A percentile compares a stretch with the other conserved stretches of the same genome.
phyloP scores from a whole-genome alignment of 495 filamentous ascomycete species.

The Hypoxylon perforatum region DNA sequence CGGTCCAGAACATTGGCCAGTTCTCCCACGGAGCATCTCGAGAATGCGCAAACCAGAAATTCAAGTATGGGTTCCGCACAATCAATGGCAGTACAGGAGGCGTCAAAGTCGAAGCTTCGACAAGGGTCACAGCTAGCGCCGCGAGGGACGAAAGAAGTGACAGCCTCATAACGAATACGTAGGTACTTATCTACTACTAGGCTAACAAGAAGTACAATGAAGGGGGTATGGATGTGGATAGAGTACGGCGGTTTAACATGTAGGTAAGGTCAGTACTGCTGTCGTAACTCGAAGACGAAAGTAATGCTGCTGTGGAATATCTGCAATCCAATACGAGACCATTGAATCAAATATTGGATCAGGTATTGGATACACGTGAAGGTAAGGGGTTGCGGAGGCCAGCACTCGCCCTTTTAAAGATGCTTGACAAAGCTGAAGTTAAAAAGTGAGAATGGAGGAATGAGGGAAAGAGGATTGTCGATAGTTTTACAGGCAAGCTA shows the following conservation, averaged over 20 bases:
- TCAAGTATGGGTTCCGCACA: constrained; percentile 92
- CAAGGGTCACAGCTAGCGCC: constrained; percentile 51
- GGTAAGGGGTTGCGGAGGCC: neutral
- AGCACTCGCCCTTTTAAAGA: neutral
- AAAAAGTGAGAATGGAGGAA: neutral
- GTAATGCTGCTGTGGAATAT: constrained; percentile 15
- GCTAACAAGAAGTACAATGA: constrained; percentile 16
- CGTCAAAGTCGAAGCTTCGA: constrained; percentile 64
- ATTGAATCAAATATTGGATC: neutral
- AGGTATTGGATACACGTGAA: neutral
- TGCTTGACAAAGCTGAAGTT: neutral
- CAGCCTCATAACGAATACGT: constrained; percentile 36
- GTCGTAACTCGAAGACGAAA: constrained; percentile 7
- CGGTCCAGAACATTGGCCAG: constrained; percentile 97
- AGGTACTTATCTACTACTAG: constrained; percentile 32
- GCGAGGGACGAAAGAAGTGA: constrained; percentile 41
- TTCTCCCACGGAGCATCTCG: constrained; percentile 85
- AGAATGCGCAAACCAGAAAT: constrained; percentile 84
- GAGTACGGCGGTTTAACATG: neutral
- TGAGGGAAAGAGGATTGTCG: neutral
- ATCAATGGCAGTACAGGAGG: constrained; percentile 88
- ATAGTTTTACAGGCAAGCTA: constrained; percentile 2
- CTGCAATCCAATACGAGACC: neutral
- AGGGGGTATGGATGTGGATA: neutral
- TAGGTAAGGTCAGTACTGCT: constrained; percentile 19